Evolutionary conservation across 164 flowering plant species (phyloP), one percentile per base, ranked within the genome.

Genomic region (Dillenia suffruticosa): DNA sequence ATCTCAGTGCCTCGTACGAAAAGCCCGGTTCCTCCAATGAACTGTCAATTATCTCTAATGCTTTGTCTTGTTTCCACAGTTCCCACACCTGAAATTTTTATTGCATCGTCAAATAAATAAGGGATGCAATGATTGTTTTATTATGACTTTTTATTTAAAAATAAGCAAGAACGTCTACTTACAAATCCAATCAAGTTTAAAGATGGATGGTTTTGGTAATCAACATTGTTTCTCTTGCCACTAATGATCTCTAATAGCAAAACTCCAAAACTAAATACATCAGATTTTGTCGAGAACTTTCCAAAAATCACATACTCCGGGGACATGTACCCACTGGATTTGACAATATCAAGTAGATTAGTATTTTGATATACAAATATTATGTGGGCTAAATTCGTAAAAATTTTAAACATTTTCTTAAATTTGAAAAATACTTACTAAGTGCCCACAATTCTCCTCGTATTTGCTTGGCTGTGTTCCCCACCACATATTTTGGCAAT

Each of bases 181-280:
- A 69, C 72, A 16, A 19, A 63, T 69, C 54, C 63, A 11, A 63
- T 10, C 7, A 69, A 62, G 63, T 44, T 69, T 16, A 49, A 12
- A 2, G 54, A 69, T 49, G 2, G 57, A 14, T 14, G 15, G 15
- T 11, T 22, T 44, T 63, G 61, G 46, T 53, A 63, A 49, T 24
- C 63, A 16, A 47, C 49, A 9, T 54, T 58, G 44, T 52, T 69
- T 48, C 11, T 63, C 49, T 17, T 58, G 8, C 72, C 68, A 9
- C 56, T 69, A 1, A 69, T 9, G 11, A 69, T 69, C 53, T 69
- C 72, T 6, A 69, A 45, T 22, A 69, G 5, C 12, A 69, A 14
- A 2, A 69, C 72, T n/a, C 72, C 72, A 59, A 68, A 62, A n/a
- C 44, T 51, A 15, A 51, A 51, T 17, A 51, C 54, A 51, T 51